phyloP scores from a whole-genome alignment of 257 asterid species.

The Solanum acaule region DNA sequence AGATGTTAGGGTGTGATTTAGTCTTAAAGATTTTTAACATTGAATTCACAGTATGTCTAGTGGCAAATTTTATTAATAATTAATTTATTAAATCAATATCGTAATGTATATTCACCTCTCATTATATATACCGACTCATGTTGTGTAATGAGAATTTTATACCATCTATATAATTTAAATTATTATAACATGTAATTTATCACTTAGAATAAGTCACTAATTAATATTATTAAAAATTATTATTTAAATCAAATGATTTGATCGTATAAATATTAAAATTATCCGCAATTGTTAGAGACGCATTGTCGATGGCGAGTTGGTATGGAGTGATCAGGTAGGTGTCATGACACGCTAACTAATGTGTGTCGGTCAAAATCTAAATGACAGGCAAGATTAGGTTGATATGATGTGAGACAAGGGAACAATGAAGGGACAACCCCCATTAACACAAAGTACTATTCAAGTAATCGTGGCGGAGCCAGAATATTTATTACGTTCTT shows the following conservation, averaged over 20 bases:
- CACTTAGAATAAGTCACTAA: neutral
- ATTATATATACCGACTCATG: too few relatives aligned
- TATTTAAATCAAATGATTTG: neutral
- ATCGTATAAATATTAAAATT: neutral
- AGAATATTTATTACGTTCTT: neutral
- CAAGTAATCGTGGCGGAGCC: neutral
- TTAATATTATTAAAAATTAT: too few relatives aligned
- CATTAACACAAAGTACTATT: neutral
- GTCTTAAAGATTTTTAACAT: too few relatives aligned
- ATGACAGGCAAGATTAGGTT: constrained; percentile 21
- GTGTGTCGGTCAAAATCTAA: constrained; percentile 16
- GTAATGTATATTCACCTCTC: too few relatives aligned
- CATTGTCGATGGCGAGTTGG: neutral
- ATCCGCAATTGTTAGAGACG: neutral
- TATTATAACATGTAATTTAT: neutral
- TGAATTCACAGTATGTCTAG: too few relatives aligned
- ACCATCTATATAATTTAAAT: too few relatives aligned
- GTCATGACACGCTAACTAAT: neutral
- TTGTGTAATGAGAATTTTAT: neutral
- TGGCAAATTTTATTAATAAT: too few relatives aligned
- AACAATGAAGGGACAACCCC: constrained; percentile 24
- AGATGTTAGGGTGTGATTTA: too few relatives aligned
- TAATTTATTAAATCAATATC: too few relatives aligned
- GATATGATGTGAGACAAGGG: constrained; percentile 11
- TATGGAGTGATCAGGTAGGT: neutral